phyloP scores from a whole-genome alignment of 495 filamentous ascomycete species.

The Patellaria atrata region DNA sequence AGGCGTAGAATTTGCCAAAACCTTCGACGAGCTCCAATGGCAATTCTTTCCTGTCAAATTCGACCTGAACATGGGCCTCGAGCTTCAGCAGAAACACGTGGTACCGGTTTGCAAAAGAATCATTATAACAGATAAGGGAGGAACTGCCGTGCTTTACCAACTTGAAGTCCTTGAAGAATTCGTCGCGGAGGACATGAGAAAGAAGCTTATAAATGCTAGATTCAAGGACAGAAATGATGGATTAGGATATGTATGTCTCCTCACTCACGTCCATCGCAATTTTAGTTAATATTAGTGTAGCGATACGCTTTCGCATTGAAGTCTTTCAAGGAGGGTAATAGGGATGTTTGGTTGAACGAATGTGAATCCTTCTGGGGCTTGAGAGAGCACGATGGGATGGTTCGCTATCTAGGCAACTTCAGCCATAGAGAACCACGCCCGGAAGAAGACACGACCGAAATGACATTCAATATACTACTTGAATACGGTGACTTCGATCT shows the following conservation, averaged over 20 bases:
- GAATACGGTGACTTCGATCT: conserved; percentile 28
- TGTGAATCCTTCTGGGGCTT: conserved; percentile 23
- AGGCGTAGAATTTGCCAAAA: conserved; percentile 3
- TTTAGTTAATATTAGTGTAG: conserved; percentile 13
- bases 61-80: conserved; percentile 12
- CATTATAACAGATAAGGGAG: conserved; percentile 19
- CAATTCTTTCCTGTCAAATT: conserved; percentile 22
- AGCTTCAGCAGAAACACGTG: conserved; percentile 12
- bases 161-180: conserved; percentile 25
- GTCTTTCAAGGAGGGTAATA: conserved; percentile 15
- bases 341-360: conserved; percentile 22
- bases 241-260: conserved; percentile 6
- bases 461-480: conserved; percentile 26
- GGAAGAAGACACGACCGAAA: conserved; percentile 4
- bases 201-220: conserved; percentile 4
- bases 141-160: conserved; percentile 24
- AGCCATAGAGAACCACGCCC: conserved; percentile 4
- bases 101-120: conserved; percentile 23
- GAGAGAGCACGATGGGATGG: conserved; percentile 17
- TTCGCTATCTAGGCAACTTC: conserved; percentile 22
- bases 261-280: background rate
- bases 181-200: conserved; percentile 12
- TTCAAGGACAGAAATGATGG: conserved; percentile 13
- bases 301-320: conserved; percentile 29
- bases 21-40: conserved; percentile 14